Evolutionary conservation across 2,329 filamentous ascomycete species (phyloP).

Genomic region (Kalaharituber pfeilii): DNA sequence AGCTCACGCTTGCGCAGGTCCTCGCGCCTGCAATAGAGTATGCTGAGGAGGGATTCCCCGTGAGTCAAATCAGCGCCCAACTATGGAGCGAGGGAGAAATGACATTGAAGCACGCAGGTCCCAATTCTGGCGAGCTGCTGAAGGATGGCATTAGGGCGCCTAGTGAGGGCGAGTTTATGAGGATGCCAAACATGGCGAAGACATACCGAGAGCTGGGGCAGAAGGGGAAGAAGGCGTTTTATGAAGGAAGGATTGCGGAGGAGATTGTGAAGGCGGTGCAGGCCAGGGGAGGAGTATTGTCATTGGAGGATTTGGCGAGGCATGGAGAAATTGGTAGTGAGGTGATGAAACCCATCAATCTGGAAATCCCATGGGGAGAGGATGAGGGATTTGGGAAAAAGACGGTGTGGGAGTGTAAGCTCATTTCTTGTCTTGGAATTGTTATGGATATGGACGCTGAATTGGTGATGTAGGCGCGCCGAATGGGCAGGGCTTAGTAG

Average conservation of each 20-base stretch:
- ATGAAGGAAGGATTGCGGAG: constrained; percentile 65
- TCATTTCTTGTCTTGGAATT: too few relatives aligned
- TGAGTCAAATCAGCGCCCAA: constrained; percentile 57
- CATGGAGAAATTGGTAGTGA: constrained; percentile 60
- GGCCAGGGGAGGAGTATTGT: constrained; percentile 59
- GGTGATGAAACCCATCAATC: constrained; percentile 65
- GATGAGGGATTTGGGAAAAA: constrained; percentile 34
- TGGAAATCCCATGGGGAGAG: constrained; percentile 27
- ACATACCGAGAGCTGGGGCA: constrained; percentile 66
- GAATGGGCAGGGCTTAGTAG: constrained; percentile 90
- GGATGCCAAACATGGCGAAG: constrained; percentile 59
- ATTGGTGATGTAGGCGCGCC: constrained; percentile 53
- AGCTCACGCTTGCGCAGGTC: constrained; percentile 57
- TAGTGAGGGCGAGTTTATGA: constrained; percentile 68
- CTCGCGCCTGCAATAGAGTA: constrained; percentile 68
- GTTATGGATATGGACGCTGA: too few relatives aligned
- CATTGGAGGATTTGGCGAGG: constrained; percentile 60
- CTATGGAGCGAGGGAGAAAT: constrained; percentile 53
- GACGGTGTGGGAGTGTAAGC: constrained; percentile 75
- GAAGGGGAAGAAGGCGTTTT: constrained; percentile 81
- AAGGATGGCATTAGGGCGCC: constrained; percentile 55
- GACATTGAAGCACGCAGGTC: constrained; percentile 52
- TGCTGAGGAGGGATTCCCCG: constrained; percentile 75
- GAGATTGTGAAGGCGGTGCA: constrained; percentile 61
- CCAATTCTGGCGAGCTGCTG: constrained; percentile 64